These are phyloP conservation scores for Hypomontagnella monticulosa DNA, from an alignment of 495 filamentous ascomycete species.

Conservation along the genomic window DNA sequence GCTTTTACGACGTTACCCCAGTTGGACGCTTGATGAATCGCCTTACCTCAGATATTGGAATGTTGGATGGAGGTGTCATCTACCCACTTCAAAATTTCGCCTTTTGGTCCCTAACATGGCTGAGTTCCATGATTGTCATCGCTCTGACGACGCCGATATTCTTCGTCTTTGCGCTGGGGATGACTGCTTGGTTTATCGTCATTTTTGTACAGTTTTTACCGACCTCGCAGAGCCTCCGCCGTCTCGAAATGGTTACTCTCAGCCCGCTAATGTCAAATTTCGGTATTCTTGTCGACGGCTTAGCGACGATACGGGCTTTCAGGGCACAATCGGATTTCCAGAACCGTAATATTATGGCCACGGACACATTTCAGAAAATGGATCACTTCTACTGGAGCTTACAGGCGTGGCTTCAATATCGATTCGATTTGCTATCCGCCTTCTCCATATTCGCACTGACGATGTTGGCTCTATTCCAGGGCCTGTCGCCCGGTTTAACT, in stretches of 20 bases:
- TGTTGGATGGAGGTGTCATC: conserved; percentile 81
- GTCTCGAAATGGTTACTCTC: conserved; percentile 85
- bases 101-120: conserved; percentile 72
- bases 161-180: conserved; percentile 70
- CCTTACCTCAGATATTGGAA: conserved; percentile 84
- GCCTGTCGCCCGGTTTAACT: conserved; percentile 74
- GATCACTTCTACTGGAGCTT: conserved; percentile 93
- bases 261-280: conserved; percentile 88
- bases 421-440: conserved; percentile 77
- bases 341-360: conserved; percentile 74
- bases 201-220: conserved; percentile 80
- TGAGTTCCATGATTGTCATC: conserved; percentile 76
- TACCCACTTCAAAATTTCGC: conserved; percentile 71
- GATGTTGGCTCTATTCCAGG: conserved; percentile 72
- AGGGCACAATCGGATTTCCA: conserved; percentile 78
- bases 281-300: conserved; percentile 77
- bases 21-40: conserved; percentile 88
- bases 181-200: conserved; percentile 69
- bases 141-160: conserved; percentile 78
- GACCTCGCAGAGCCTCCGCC: conserved; percentile 80
- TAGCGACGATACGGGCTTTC: conserved; percentile 83
- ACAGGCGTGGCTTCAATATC: conserved; percentile 81
- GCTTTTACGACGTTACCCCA: conserved; percentile 87
- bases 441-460: conserved; percentile 76
- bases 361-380: conserved; percentile 88